phyloP scores from a whole-genome alignment of 2,329 filamentous ascomycete species.

The Alternaria triticina region DNA sequence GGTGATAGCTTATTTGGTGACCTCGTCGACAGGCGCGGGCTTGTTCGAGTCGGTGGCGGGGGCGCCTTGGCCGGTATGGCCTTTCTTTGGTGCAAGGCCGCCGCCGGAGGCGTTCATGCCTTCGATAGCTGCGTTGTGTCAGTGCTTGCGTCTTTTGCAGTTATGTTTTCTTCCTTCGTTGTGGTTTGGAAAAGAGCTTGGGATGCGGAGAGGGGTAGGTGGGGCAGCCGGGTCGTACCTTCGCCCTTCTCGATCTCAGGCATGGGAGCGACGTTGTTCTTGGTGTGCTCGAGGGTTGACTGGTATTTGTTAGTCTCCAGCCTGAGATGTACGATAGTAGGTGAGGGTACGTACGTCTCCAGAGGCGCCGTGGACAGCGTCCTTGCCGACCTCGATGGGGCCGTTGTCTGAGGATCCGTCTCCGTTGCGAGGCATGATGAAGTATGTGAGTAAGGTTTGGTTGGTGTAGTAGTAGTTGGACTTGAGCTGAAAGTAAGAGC shows the following conservation, averaged over 20 bases:
- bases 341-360: slow-evolving; percentile 36
- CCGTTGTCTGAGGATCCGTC: slow-evolving; percentile 51
- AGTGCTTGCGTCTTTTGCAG: not conserved
- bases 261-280: slow-evolving; percentile 48
- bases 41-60: slow-evolving; percentile 26
- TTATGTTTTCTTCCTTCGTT: slow-evolving; percentile 1
- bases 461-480: not conserved
- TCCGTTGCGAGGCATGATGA: slow-evolving; percentile 50
- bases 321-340: not conserved
- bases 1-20: slow-evolving; percentile 20
- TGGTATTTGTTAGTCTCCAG: slow-evolving; percentile 8
- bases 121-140: slow-evolving; percentile 29
- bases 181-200: not conserved
- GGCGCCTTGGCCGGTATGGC: slow-evolving; percentile 22
- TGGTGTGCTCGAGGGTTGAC: slow-evolving; percentile 44
- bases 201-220: not conserved
- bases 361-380: slow-evolving; percentile 45
- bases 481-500: not conserved
- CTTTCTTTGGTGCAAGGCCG: slow-evolving; percentile 25
- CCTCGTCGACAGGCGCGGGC: slow-evolving; percentile 24
- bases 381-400: slow-evolving; percentile 44
- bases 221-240: slow-evolving; percentile 25
- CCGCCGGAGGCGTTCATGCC: slow-evolving; percentile 46
- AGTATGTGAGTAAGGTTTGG: not conserved
- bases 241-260: slow-evolving; percentile 50